Evolutionary conservation across 2,329 filamentous ascomycete species (phyloP), one percentile per base, ranked within the genome.

Genomic region (Cryphonectria carpinicola): DNA sequence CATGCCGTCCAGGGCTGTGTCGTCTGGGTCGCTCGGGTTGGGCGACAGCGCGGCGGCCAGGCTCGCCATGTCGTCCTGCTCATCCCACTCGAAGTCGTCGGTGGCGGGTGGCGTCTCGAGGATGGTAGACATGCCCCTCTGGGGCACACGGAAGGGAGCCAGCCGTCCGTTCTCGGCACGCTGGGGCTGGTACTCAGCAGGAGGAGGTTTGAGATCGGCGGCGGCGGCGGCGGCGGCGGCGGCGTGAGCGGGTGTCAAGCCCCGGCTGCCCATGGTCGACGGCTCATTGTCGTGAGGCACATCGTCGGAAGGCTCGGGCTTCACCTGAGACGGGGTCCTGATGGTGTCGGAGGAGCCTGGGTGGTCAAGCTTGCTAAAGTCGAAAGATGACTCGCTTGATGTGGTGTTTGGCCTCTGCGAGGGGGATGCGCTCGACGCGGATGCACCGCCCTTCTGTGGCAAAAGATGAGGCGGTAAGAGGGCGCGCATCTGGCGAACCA

Each of bases 81-180:
- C 80, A 39, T 77, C 78, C 80, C 80, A 81, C 46, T 81, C 79
- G 68, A 82, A 82, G 70, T 81, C 79, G 22, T 80, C 77, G 22
- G 79, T 78, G 4, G 76, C 71, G 2, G 79, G 79, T 1, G 80
- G 79, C 1, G 75, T 76, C 68, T 81, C 80, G 1, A 81, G 70
- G 28, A 73, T 73, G 67, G 69, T 73, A 61, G 71, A 71, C 69
- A 73, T 71, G 56, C 69, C 71, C n/a, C 71, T 65, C 65, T 71
- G 69, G 10, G 69, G 71, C 43, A 71, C 71, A 7, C 71, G 71
- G 71, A 71, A 70, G 28, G 71, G 71, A 11, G 71, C 71, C 58
- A 79, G 67, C 6, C 72, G 65, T 14, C 68, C 66, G 10, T 65
- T 65, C 46, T 73, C 70, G 8, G 61, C 52, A 11, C 58, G 60